Percentiles rank a stretch among this genome's conserved stretches.
Evolutionary conservation across 345 rosid genomes (phyloP).

Genomic region (Cardamine occulta): DNA sequence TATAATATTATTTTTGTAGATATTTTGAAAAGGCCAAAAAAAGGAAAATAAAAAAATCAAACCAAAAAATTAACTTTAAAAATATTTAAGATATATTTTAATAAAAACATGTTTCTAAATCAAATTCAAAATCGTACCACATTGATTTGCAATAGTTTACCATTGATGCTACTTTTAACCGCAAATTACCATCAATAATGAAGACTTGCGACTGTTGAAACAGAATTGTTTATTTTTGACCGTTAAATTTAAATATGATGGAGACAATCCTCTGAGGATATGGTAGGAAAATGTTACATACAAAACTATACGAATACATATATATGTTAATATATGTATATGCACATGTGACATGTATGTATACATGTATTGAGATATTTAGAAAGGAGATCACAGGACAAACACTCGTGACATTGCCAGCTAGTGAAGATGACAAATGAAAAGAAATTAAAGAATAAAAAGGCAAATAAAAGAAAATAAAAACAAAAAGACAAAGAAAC

Average conservation of each 20-base stretch:
- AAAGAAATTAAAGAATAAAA: slow-evolving; percentile 45
- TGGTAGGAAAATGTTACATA: slow-evolving; percentile 38
- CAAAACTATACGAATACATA: slow-evolving; percentile 11
- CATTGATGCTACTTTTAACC: not conserved
- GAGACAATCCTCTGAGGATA: slow-evolving; percentile 33
- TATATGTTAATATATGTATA: not conserved
- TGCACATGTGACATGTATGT: slow-evolving; percentile 35
- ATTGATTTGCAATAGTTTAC: not conserved
- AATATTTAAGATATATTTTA: not conserved
- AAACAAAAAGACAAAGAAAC: slow-evolving; percentile 49
- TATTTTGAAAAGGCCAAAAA: not conserved
- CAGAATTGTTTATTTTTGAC: slow-evolving; percentile 32
- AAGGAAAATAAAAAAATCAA: not conserved
- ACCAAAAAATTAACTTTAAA: not conserved
- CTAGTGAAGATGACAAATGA: slow-evolving; percentile 49
- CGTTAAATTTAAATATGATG: slow-evolving; percentile 33
- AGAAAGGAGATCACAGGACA: slow-evolving; percentile 47
- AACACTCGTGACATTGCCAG: slow-evolving; percentile 55
- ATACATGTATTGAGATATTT: slow-evolving; percentile 41
- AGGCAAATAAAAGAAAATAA: slow-evolving; percentile 47
- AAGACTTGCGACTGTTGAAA: slow-evolving; percentile 34
- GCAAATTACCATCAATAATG: slow-evolving; percentile 21
- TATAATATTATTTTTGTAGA: not conserved
- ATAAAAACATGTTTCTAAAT: not conserved
- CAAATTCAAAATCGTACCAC: not conserved